These are phyloP conservation scores for Talinum fruticosum DNA, from an alignment of 148 eudicot genomes.

Conservation along the genomic window DNA sequence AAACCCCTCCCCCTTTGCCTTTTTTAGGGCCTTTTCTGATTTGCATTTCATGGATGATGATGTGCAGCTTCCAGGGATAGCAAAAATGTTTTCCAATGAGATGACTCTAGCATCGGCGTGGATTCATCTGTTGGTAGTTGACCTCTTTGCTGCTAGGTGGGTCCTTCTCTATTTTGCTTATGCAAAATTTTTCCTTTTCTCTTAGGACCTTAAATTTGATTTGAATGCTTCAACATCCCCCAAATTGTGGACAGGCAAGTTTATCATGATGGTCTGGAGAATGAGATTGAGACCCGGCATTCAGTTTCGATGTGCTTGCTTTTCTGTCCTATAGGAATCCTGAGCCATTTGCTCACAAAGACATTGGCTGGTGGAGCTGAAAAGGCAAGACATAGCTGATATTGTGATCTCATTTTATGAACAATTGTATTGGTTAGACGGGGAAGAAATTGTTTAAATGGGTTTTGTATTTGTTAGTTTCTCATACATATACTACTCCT, in stretches of 20 bases:
- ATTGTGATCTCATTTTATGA: slow-evolving; percentile 9
- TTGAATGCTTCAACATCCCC: not conserved
- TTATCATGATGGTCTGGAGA: slow-evolving; percentile 72
- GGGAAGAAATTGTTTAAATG: not conserved
- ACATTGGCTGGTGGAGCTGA: slow-evolving; percentile 32
- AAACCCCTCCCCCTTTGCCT: not conserved
- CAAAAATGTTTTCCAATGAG: slow-evolving; percentile 85
- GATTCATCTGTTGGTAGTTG: slow-evolving; percentile 83
- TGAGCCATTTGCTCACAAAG: slow-evolving; percentile 69
- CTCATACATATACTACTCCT: not conserved
- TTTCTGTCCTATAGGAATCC: slow-evolving; percentile 77
- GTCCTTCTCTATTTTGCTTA: slow-evolving; percentile 33
- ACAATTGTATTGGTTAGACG: not conserved
- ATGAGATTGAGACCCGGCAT: slow-evolving; percentile 75
- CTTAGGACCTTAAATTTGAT: too few relatives aligned
- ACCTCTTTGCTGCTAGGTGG: slow-evolving; percentile 98
- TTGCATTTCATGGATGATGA: not conserved
- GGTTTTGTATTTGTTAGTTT: not conserved
- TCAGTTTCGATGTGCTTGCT: slow-evolving; percentile 90
- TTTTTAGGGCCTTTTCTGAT: not conserved
- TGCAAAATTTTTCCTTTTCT: not conserved
- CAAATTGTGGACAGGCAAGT: slow-evolving; percentile 55
- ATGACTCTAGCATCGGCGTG: slow-evolving; percentile 95
- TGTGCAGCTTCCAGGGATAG: slow-evolving; percentile 70
- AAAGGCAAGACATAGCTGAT: slow-evolving; percentile 15